Evolutionary conservation across 1,284 basidiomycete species (phyloP), one percentile per base, ranked within the genome.

Genomic region (Veloporphyrellus conicus): DNA sequence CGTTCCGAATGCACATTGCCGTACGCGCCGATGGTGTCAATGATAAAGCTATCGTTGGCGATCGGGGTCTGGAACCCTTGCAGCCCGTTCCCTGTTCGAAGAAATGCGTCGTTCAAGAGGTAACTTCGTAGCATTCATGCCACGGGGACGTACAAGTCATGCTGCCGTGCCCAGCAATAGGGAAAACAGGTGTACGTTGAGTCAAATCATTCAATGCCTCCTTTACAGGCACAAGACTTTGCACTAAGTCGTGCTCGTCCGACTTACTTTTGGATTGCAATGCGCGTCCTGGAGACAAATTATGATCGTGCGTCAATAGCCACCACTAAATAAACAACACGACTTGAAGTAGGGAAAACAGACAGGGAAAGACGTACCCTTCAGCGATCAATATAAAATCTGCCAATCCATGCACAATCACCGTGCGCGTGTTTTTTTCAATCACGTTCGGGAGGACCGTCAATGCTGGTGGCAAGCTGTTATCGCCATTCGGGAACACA

Each of bases 31-130:
- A 86, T 71, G 10, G 78, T 80, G 45, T 85, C 81, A 34, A 88
- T 77, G 49, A 86, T 63, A 68, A 88, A 83, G 48, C 76, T 82
- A 54, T 87, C 84, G 20, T 74, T 68, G 20, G 66, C 56, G 33
- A 85, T 84, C 7, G 82, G 81, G 0, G 73, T 79, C 54, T 83
- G 84, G 75, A 87, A 87, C 0, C 85, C 85, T 69, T 88, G 86
- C 50, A 69, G 32, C 0, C 83, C 82, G 49, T 71, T 71, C 86
- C 82, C 79, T 82, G 60, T 8, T 22, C 0, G 44, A 9, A 43
- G 35, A 4, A 41, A 16, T 3, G 3, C 12, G n/a, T 18, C 20
- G 15, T 44, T 14, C 31, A 14, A 42, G n/a, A n/a, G 10, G 12
- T 7, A 4, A 58, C 59, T 7, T 22, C 12, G 8, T 6, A 43